Conservation (phyloP, 1,139 yeast genomes). For the Lizanozyma gosingica region DNA sequence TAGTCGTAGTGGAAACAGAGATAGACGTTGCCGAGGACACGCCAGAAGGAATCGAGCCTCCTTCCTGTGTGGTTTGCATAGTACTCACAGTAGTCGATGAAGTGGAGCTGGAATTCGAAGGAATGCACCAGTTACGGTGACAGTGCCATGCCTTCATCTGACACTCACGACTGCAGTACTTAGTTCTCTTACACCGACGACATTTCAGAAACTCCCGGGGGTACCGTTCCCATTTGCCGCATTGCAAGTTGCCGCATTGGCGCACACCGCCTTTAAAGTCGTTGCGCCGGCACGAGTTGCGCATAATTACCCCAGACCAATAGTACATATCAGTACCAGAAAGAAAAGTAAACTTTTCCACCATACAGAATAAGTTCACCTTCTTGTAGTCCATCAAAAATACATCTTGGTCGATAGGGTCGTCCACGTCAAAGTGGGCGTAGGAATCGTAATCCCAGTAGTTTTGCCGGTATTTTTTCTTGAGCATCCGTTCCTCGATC, state of each 20-base stretch:
- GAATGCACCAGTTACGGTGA: slow-evolving; percentile 91
- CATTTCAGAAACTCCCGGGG: slow-evolving; percentile 95
- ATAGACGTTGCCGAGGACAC: background rate
- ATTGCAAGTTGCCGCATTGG: slow-evolving; percentile 87
- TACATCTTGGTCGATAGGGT: slow-evolving; percentile 27
- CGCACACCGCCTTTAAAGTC: slow-evolving; percentile 83
- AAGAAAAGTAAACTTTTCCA: slow-evolving; percentile 76
- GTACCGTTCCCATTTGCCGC: slow-evolving; percentile 92
- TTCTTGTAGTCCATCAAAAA: slow-evolving; percentile 43
- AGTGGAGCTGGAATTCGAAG: slow-evolving; percentile 16
- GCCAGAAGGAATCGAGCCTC: background rate
- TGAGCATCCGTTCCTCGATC: slow-evolving; percentile 24
- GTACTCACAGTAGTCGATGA: slow-evolving; percentile 5
- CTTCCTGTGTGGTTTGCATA: background rate
- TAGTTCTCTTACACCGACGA: slow-evolving; percentile 86
- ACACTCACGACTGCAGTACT: slow-evolving; percentile 88
- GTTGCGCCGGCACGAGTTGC: slow-evolving; percentile 88
- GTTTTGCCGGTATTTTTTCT: slow-evolving; percentile 21
- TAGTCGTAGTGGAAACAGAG: background rate
- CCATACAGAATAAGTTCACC: slow-evolving; percentile 78
- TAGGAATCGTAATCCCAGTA: slow-evolving; percentile 54
- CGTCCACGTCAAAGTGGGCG: slow-evolving; percentile 44
- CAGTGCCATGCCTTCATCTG: slow-evolving; percentile 88
- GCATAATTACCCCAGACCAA: slow-evolving; percentile 96
- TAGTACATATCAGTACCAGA: slow-evolving; percentile 72